Evolutionary conservation across 208 protist species (phyloP).

Genomic region (Crithidia bombi): DNA sequence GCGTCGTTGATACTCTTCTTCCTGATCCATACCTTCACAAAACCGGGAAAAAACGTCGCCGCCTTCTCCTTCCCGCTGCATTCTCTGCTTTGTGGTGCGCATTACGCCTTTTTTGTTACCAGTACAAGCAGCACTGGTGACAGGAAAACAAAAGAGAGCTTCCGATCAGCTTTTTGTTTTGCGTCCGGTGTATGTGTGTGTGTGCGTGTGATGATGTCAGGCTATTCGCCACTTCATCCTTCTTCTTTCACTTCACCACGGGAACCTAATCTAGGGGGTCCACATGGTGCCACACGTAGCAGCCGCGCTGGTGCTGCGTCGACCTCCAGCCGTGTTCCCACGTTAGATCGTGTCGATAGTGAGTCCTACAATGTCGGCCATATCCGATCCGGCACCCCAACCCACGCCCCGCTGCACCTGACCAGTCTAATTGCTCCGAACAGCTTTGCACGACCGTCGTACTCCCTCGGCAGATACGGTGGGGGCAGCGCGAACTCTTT

Average conservation of each 20-base stretch:
- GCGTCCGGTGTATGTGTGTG: no score
- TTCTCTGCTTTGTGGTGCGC: no score
- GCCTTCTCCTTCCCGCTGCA: no score
- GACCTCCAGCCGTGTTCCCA: neutral
- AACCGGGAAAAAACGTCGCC: no score
- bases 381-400: neutral
- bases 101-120: no score
- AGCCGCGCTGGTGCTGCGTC: neutral
- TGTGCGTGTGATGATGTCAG: neutral
- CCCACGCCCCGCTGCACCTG: neutral
- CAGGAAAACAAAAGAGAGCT: neutral
- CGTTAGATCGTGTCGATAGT: neutral
- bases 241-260: no score
- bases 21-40: neutral
- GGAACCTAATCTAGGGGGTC: no score
- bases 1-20: neutral
- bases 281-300: no score
- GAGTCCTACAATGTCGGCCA: neutral
- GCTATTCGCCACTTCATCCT: neutral
- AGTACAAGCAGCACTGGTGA: neutral
- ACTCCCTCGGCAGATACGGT: neutral
- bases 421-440: neutral
- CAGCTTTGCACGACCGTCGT: conserved; percentile 14
- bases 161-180: no score
- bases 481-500: neutral